phyloP scores from a whole-genome alignment of 1,139 yeast species.

The Geotrichum armillariae region DNA sequence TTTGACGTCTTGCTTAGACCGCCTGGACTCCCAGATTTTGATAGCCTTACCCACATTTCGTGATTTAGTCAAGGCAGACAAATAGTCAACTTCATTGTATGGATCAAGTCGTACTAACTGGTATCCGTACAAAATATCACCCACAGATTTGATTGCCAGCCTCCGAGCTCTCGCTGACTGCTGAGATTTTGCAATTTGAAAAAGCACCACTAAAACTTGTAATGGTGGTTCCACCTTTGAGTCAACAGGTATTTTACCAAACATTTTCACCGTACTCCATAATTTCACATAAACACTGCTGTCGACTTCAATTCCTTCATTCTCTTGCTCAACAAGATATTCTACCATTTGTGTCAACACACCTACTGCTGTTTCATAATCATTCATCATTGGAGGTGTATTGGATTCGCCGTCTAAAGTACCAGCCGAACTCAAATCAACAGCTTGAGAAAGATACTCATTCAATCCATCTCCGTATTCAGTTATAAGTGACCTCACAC shows the following conservation, averaged over 20 bases:
- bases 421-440: slow-evolving; percentile 15
- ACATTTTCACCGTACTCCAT: slow-evolving; percentile 19
- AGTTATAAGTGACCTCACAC: slow-evolving; percentile 10
- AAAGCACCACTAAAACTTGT: slow-evolving; percentile 19
- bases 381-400: not conserved
- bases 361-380: slow-evolving; percentile 16
- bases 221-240: slow-evolving; percentile 19
- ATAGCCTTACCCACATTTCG: slow-evolving; percentile 29
- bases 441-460: slow-evolving; percentile 10
- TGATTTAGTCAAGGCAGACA: slow-evolving; percentile 33
- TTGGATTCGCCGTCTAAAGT: slow-evolving; percentile 1
- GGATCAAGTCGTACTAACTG: slow-evolving; percentile 38
- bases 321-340: slow-evolving; percentile 11
- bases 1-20: slow-evolving; percentile 32
- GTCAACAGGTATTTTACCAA: slow-evolving; percentile 11
- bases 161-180: slow-evolving; percentile 20
- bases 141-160: slow-evolving; percentile 30
- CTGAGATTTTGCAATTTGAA: slow-evolving; percentile 21
- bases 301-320: slow-evolving; percentile 4
- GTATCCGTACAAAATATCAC: slow-evolving; percentile 35
- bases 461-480: slow-evolving; percentile 19
- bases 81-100: slow-evolving; percentile 39
- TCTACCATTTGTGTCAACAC: slow-evolving; percentile 15
- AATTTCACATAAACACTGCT: slow-evolving; percentile 8
- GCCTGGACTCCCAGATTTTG: slow-evolving; percentile 35